Evolutionary conservation across 2,329 filamentous ascomycete genomes (phyloP).

Genomic region (Diaporthe eres): DNA sequence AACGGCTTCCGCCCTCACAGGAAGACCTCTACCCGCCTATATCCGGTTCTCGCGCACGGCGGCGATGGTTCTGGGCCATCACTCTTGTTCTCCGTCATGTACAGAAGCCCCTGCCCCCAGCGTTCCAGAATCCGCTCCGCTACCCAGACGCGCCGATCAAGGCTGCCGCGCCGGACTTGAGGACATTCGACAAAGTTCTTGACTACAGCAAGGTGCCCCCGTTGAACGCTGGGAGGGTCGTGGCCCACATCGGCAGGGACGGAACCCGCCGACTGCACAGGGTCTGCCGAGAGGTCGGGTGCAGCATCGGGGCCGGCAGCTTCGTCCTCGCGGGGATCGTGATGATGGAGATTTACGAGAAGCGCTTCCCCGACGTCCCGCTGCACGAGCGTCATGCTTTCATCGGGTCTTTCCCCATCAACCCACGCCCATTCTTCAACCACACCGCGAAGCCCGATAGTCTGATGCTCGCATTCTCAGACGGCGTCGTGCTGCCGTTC

Average conservation of each 20-base stretch:
- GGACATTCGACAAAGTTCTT: conserved; percentile 41
- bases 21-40: conserved; percentile 46
- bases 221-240: conserved; percentile 44
- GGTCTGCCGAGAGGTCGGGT: conserved; percentile 44
- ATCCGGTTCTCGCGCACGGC: conserved; percentile 42
- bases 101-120: conserved; percentile 43
- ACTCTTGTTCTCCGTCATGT: conserved; percentile 46
- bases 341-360: conserved; percentile 47
- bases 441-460: conserved; percentile 34
- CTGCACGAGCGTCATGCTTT: conserved; percentile 26
- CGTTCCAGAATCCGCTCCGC: conserved; percentile 46
- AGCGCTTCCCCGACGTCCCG: conserved; percentile 31
- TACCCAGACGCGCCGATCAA: conserved; percentile 35
- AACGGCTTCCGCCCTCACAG: conserved; percentile 44
- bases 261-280: conserved; percentile 44
- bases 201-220: conserved; percentile 45
- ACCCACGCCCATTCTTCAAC: conserved; percentile 37
- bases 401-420: conserved; percentile 39
- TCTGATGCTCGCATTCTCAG: conserved; percentile 39
- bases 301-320: conserved; percentile 46
- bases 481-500: conserved; percentile 37
- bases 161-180: conserved; percentile 35
- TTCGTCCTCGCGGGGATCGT: conserved; percentile 45
- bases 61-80: conserved; percentile 47
- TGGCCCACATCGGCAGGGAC: conserved; percentile 30